Evolutionary conservation across 2,329 filamentous ascomycete species (phyloP), one percentile per base, ranked within the genome.

Genomic region (Aspergillus pseudonomiae): DNA sequence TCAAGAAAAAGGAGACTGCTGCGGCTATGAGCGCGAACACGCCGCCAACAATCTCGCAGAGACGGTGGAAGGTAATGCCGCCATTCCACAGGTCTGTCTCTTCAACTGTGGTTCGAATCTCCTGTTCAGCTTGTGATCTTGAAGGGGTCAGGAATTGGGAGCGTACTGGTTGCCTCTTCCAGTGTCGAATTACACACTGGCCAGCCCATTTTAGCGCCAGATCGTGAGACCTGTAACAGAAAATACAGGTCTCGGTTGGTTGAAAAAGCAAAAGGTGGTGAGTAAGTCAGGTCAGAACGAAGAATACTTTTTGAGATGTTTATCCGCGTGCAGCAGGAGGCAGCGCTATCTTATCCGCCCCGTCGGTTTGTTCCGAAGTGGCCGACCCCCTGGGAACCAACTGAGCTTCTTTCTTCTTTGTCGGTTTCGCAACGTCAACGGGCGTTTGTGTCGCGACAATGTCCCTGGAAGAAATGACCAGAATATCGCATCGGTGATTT

Each of bases 21-120:
- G 84, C 76, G 4, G 86, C 82, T 50, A 87, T 75, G 39, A 83
- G 67, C 43, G 82, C 83, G 71, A 88, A 88, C 21, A 80, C 78
- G 16, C 81, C 84, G 45, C 80, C 83, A 50, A 88, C 73, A 58
- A 84, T 80, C 53, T 88, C 79, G 63, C 84, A 84, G 32, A 89
- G 76, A 32, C 82, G 75, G 71, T 89, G 86, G 70, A 88, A 88
- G 39, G 83, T 85, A 65, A 86, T 71, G 56, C 78, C 78, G 59
- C 74, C 75, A 70, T 83, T 77, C 81, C 82, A 87, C 58, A 88
- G 73, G n/a, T 78, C 77, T 24, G 74, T 75, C 72, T 87, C 85
- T 59, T 74, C 66, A 66, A 84, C 80, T 81, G 64, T 65, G 48
- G 39, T 34, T 46, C 32, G 26, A 24, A 7, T 24, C 36, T 21